Base-by-base conservation (phyloP, 371 early-diverging fungal species). In the Nematocida sp. region DNA sequence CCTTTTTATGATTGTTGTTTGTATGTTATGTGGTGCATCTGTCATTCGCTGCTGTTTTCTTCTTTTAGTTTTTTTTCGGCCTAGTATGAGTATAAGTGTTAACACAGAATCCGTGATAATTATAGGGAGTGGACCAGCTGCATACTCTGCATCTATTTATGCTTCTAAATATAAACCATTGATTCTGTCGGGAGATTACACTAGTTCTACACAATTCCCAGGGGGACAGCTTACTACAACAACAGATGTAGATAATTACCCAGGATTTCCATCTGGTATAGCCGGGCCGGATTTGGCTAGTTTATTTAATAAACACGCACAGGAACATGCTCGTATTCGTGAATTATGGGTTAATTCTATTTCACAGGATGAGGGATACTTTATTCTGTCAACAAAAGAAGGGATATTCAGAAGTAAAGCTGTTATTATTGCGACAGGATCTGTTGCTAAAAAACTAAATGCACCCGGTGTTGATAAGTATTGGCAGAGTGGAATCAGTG, bases 401-500 rank as follows among this genome's bases (percentile, higher is more conserved):
- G 86, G 84, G 27, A 82, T 85, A 3, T 83, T 89, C 57, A 66
- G 83, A 4, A 90, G 93, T 72, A 91, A 93, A 84, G 88, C 93
- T 23, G 89, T 98, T 73, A 92, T 96, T 72, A 89, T 97, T 66
- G 95, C 96, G 66, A 98, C 98, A 25, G 98, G 98, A 71, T 96
- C 98, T 45, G 93, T 95, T 47, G 98, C 98, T 70, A 94, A 92
- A 88, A 91, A 95, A 84, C 90, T 96, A 88, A 39, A 80, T 76
- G 84, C 82, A 1, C 83, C 83, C 57, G 86, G 86, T 7, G 94
- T 93, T 84, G 92, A 92, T 55, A 88, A 84, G 72, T 92, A 90
- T 89, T 95, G 95, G 95, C 92, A 93, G 85, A 90, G 90, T 40
- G 98, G 98, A 85, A 95, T 98, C 86, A 94, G 94, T 74, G 96